Percentiles rank a stretch among this genome's conserved stretches.
Evolutionary conservation across 108 stramenopile genomes (phyloP).

Genomic region (Ochromonas danica): DNA sequence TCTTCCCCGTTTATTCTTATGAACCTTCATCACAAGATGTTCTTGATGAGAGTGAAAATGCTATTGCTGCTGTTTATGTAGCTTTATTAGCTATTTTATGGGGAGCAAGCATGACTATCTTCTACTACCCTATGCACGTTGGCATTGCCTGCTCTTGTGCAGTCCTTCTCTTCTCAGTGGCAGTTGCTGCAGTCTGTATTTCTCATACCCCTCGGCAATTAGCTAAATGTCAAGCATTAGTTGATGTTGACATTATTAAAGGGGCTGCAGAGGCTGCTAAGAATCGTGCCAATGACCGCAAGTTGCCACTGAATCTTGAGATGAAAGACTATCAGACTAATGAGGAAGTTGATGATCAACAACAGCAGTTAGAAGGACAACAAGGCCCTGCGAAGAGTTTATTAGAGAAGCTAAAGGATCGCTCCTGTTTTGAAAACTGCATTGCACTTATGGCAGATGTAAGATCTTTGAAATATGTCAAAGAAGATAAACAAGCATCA

Average conservation of each 20-base stretch:
- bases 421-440: not conserved
- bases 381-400: not conserved
- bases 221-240: not conserved
- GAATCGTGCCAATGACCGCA: not conserved
- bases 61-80: too few relatives aligned
- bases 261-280: not conserved
- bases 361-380: not conserved
- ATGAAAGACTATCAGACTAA: not conserved
- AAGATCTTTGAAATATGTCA: slow-evolving; percentile 10
- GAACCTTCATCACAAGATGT: not conserved
- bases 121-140: slow-evolving; percentile 23
- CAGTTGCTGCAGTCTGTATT: not conserved
- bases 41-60: not conserved
- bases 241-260: not conserved
- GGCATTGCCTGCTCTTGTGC: slow-evolving; percentile 9
- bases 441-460: not conserved
- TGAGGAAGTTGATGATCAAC: not conserved
- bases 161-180: not conserved
- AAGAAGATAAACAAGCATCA: not conserved
- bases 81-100: not conserved
- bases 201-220: not conserved
- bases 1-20: slow-evolving; percentile 25
- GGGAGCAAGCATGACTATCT: slow-evolving; percentile 4
- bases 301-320: not conserved
- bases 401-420: slow-evolving; percentile 26